These are phyloP conservation scores for Colletotrichum sp. DNA, from an alignment of 2,329 filamentous ascomycete genomes.

Conservation along the genomic window DNA sequence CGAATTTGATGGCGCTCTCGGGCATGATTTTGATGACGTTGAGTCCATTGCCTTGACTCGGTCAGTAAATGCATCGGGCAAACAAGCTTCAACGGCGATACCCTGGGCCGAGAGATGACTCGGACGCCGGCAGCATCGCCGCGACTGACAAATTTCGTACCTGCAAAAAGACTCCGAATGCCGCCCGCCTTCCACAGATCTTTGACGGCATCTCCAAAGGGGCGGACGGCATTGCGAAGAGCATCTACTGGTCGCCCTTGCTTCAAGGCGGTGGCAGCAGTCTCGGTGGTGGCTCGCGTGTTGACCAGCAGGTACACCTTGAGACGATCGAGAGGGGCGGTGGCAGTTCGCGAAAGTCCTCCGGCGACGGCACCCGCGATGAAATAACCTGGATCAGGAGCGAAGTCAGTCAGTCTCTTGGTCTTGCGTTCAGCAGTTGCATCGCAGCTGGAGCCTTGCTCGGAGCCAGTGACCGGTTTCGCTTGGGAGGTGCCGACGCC, in stretches of 20 bases:
- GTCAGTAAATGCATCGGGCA: background rate
- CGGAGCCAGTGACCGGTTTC: constrained; percentile 22
- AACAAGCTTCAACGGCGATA: background rate
- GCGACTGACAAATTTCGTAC: constrained; percentile 52
- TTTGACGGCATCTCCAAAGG: constrained; percentile 74
- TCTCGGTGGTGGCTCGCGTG: constrained; percentile 65
- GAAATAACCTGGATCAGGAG: constrained; percentile 96
- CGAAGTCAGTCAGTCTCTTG: constrained; percentile 68
- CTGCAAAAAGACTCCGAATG: constrained; percentile 88
- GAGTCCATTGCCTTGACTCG: constrained; percentile 77
- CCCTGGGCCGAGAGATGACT: background rate
- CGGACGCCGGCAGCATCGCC: background rate
- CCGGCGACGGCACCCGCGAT: constrained; percentile 93
- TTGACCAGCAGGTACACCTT: constrained; percentile 98
- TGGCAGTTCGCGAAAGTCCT: constrained; percentile 92
- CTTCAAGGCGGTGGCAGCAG: constrained; percentile 70
- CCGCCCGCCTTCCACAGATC: constrained; percentile 88
- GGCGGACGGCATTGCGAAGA: constrained; percentile 68
- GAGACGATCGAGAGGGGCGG: constrained; percentile 92
- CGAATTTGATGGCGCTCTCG: constrained; percentile 97
- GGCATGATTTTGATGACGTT: constrained; percentile 99
- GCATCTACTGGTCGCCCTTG: constrained; percentile 71
- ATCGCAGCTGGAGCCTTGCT: constrained; percentile 26
- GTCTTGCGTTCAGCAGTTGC: constrained; percentile 34
- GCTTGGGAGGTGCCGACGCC: constrained; percentile 39